These are phyloP conservation scores for Imleria badia DNA, from an alignment of 768 basidiomycete species.

Conservation along the genomic window DNA sequence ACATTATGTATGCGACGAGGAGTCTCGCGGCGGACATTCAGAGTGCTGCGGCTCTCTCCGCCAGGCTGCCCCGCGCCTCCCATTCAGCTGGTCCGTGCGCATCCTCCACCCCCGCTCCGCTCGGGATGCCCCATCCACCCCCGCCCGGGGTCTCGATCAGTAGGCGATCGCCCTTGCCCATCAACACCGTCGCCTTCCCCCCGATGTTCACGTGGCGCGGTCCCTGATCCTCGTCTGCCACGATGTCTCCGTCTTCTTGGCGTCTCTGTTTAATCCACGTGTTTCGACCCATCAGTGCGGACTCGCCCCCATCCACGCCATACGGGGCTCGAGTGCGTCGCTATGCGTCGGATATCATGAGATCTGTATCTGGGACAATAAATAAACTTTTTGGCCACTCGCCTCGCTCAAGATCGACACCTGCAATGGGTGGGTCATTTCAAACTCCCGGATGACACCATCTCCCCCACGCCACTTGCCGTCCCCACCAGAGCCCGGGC, in stretches of 20 bases:
- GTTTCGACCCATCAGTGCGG: slow-evolving; percentile 72
- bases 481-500: slow-evolving; percentile 64
- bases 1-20: not conserved
- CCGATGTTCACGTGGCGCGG: slow-evolving; percentile 80
- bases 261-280: slow-evolving; percentile 82
- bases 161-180: slow-evolving; percentile 84
- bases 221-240: slow-evolving; percentile 35
- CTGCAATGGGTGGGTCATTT: slow-evolving; percentile 78
- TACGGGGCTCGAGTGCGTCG: slow-evolving; percentile 85
- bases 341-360: slow-evolving; percentile 35
- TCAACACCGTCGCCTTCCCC: slow-evolving; percentile 82
- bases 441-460: slow-evolving; percentile 80
- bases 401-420: slow-evolving; percentile 90
- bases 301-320: slow-evolving; percentile 77
- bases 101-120: not conserved
- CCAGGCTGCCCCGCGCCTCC: slow-evolving; percentile 73
- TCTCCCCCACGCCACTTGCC: slow-evolving; percentile 81
- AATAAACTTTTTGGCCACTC: slow-evolving; percentile 14
- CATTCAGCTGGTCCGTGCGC: slow-evolving; percentile 32
- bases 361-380: not conserved
- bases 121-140: slow-evolving; percentile 72
- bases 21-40: too few species aligned
- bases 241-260: slow-evolving; percentile 64
- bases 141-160: slow-evolving; percentile 88
- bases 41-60: slow-evolving; percentile 42